A percentile compares a stretch with the other conserved stretches of the same genome.
These are phyloP conservation scores for Nicotiana undulata DNA, from an alignment of 257 asterid genomes.

Conservation along the genomic window DNA sequence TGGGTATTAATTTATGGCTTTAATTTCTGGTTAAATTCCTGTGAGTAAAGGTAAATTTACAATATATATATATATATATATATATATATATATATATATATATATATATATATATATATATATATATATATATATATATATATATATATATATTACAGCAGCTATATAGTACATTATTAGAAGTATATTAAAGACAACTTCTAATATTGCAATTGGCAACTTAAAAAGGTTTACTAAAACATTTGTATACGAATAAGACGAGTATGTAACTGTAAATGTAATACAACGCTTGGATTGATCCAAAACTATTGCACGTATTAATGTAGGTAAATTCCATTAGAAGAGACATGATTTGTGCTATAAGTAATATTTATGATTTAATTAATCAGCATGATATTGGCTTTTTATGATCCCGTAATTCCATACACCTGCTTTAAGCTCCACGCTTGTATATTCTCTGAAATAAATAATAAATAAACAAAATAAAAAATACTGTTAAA, in stretches of 20 bases:
- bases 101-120: no score
- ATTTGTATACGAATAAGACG: neutral
- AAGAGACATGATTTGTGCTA: neutral
- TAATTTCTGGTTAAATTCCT: neutral
- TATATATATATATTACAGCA: no score
- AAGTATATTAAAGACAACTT: neutral
- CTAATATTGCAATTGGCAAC: neutral
- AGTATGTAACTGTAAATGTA: neutral
- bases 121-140: no score
- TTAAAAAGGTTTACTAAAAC: no score
- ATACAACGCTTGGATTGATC: neutral
- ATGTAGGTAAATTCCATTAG: neutral
- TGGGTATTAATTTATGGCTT: neutral
- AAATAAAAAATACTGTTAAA: neutral
- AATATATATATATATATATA: no score
- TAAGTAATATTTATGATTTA: neutral
- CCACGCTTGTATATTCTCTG: neutral
- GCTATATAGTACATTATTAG: no score
- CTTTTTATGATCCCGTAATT: slow-evolving; percentile 4
- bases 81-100: no score
- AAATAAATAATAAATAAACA: neutral
- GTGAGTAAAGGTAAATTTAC: no score
- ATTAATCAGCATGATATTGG: neutral
- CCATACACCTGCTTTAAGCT: neutral
- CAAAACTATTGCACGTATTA: neutral